phyloP scores from a whole-genome alignment of 495 filamentous ascomycete genomes.

The Rostrohypoxylon terebratum region DNA sequence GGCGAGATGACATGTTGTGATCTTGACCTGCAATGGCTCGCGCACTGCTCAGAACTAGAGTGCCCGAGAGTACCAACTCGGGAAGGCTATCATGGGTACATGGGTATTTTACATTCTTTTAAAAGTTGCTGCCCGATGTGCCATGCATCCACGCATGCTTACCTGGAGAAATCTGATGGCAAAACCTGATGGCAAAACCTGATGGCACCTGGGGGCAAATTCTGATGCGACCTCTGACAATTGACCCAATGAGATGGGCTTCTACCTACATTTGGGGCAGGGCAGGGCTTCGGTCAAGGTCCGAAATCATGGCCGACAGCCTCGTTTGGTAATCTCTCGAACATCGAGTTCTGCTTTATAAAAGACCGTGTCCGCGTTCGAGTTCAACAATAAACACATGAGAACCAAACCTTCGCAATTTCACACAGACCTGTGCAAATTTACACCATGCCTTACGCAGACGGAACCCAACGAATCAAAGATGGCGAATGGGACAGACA shows the following conservation, averaged over 20 bases:
- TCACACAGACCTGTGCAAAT: too few relatives aligned
- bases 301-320: neutral
- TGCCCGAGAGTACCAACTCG: too few relatives aligned
- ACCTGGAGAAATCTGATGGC: neutral
- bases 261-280: neutral
- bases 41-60: too few relatives aligned
- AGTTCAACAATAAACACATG: neutral
- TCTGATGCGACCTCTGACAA: neutral
- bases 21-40: too few relatives aligned
- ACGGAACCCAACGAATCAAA: neutral
- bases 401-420: neutral
- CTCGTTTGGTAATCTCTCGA: neutral
- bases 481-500: neutral
- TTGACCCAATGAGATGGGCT: neutral
- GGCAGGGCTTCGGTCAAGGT: too few relatives aligned
- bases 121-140: too few relatives aligned
- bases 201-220: too few relatives aligned
- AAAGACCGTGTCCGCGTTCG: neutral
- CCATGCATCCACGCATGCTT: too few relatives aligned
- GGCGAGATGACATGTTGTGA: too few relatives aligned
- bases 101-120: too few relatives aligned
- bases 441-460: neutral
- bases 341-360: neutral
- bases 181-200: neutral
- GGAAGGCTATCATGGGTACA: too few relatives aligned